These are phyloP conservation scores for Cryptosporidium meleagridis DNA, from an alignment of 169 alveolate genomes.

Conservation along the genomic window DNA sequence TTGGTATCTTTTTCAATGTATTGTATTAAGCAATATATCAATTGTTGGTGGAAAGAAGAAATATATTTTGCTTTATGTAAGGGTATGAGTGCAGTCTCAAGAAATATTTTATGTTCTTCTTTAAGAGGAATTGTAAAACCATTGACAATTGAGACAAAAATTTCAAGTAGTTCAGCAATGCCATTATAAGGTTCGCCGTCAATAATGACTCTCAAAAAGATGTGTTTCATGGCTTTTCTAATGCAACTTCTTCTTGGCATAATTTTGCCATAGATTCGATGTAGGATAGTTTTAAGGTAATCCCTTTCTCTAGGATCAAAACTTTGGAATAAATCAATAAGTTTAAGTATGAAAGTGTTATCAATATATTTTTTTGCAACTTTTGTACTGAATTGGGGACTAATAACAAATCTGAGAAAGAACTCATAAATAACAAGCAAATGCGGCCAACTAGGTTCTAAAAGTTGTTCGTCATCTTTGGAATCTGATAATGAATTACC, in stretches of 20 bases:
- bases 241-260: constrained; percentile 93
- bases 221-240: constrained; percentile 95
- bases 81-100: constrained; percentile 94
- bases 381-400: constrained; percentile 88
- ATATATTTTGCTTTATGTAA: constrained; percentile 95
- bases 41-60: constrained; percentile 92
- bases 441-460: constrained; percentile 81
- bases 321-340: constrained; percentile 88
- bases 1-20: constrained; percentile 95
- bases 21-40: constrained; percentile 94
- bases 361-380: constrained; percentile 88
- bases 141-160: constrained; percentile 93
- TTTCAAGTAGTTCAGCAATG: constrained; percentile 95
- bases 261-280: constrained; percentile 93
- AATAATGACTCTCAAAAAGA: constrained; percentile 92
- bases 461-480: constrained; percentile 88
- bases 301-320: constrained; percentile 97
- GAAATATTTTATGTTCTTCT: constrained; percentile 96
- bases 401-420: constrained; percentile 87
- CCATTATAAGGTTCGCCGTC: constrained; percentile 95
- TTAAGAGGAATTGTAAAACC: constrained; percentile 98
- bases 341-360: constrained; percentile 84
- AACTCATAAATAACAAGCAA: constrained; percentile 83
- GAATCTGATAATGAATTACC: constrained; percentile 76
- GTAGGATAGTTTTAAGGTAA: constrained; percentile 94